Evolutionary conservation across 108 stramenopile genomes (phyloP).

Genomic region (Mediolabrus comicus): DNA sequence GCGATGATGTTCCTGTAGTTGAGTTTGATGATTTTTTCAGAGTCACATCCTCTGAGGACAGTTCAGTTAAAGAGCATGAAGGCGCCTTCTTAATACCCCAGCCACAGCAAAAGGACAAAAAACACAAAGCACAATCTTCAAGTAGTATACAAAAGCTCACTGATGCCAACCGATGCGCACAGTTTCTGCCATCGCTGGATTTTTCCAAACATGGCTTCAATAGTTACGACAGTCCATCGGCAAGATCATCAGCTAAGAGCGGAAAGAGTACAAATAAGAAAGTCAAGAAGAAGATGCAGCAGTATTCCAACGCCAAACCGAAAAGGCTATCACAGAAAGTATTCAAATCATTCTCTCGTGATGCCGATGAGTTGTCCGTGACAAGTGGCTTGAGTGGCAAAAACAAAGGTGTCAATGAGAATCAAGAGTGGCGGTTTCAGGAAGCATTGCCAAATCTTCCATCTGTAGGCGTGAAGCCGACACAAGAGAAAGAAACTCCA

Average conservation of each 20-base stretch:
- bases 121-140: neutral
- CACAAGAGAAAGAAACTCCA: neutral
- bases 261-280: neutral
- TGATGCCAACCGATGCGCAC: constrained; percentile 25
- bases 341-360: neutral
- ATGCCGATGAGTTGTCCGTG: neutral
- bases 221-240: constrained; percentile 3
- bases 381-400: neutral
- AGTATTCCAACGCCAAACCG: neutral
- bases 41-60: neutral
- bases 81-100: neutral
- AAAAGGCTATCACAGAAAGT: neutral
- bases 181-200: constrained; percentile 35
- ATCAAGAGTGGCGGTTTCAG: neutral
- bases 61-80: neutral
- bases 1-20: neutral
- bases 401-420: neutral
- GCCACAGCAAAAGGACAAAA: constrained; percentile 4
- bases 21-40: neutral
- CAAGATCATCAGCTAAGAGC: neutral
- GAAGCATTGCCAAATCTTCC: neutral
- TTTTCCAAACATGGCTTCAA: constrained; percentile 22
- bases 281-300: neutral
- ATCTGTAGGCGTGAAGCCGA: constrained; percentile 1
- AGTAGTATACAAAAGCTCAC: neutral